Evolutionary conservation across 352 stramenopile species (phyloP).

Genomic region (Blastocystis sp.): DNA sequence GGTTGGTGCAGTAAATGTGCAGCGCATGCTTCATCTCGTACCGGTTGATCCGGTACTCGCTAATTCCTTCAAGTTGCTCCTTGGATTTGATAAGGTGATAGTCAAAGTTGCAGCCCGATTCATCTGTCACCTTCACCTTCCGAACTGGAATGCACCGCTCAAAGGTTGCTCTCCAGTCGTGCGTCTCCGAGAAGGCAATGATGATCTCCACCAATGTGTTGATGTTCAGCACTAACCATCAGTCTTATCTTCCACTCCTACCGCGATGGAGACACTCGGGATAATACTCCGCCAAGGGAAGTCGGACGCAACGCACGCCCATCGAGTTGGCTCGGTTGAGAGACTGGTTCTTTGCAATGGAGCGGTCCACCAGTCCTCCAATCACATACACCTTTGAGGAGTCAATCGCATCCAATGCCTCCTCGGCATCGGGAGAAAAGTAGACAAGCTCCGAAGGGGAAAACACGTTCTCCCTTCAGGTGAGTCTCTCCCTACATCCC

Average conservation of each 20-base stretch:
- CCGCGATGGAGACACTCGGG: constrained; percentile 10
- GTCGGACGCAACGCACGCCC: background rate
- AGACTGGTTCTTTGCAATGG: constrained; percentile 65
- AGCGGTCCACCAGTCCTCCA: constrained; percentile 74
- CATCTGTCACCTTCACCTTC: background rate
- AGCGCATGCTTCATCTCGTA: constrained; percentile 25
- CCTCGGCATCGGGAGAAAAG: constrained; percentile 70
- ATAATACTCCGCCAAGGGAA: constrained; percentile 13
- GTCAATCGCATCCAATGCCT: constrained; percentile 66
- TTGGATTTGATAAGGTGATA: background rate
- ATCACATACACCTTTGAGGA: constrained; percentile 68
- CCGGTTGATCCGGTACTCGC: constrained; percentile 16
- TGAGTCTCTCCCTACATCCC: background rate
- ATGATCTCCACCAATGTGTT: constrained; percentile 43
- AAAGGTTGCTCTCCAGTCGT: constrained; percentile 1
- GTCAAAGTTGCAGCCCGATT: background rate
- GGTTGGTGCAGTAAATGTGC: background rate
- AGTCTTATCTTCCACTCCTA: background rate
- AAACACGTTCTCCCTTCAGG: background rate
- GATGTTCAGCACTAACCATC: constrained; percentile 21
- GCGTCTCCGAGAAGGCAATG: background rate
- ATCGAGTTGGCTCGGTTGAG: background rate
- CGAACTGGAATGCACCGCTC: constrained; percentile 13
- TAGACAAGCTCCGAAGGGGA: constrained; percentile 66
- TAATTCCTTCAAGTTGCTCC: background rate